These are phyloP conservation scores for Pelargonium nanum DNA, from an alignment of 345 rosid genomes.

Conservation along the genomic window DNA sequence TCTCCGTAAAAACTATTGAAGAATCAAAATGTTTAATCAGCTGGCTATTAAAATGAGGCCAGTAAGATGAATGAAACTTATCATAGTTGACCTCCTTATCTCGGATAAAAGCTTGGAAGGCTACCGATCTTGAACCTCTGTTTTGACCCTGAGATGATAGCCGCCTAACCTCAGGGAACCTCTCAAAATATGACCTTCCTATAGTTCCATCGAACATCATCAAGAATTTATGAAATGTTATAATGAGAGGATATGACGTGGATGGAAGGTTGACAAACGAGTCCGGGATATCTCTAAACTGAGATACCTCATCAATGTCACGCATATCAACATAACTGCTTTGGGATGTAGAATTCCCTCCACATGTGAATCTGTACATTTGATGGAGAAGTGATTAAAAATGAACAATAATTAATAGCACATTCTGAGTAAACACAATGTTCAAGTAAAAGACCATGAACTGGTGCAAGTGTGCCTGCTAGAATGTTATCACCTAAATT, in stretches of 20 bases:
- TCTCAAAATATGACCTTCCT: slow-evolving; percentile 37
- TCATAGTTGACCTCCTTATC: slow-evolving; percentile 36
- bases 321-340: slow-evolving; percentile 15
- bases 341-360: slow-evolving; percentile 14
- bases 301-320: slow-evolving; percentile 20
- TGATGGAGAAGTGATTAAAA: slow-evolving; percentile 3
- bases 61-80: slow-evolving; percentile 33
- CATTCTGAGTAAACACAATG: too few species aligned
- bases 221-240: slow-evolving; percentile 41
- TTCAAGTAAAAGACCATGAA: too few species aligned
- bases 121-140: slow-evolving; percentile 15
- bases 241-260: slow-evolving; percentile 32
- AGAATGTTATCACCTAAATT: too few species aligned
- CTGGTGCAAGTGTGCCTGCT: too few species aligned
- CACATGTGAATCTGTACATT: slow-evolving; percentile 23
- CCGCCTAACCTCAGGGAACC: slow-evolving; percentile 28
- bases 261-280: slow-evolving; percentile 27
- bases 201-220: slow-evolving; percentile 50
- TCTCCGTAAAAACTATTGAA: slow-evolving; percentile 42
- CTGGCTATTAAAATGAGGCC: slow-evolving; percentile 39
- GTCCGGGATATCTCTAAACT: slow-evolving; percentile 36
- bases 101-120: slow-evolving; percentile 22
- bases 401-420: background rate
- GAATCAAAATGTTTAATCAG: slow-evolving; percentile 31
- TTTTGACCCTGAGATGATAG: slow-evolving; percentile 8